Percentiles rank a stretch among this genome's conserved stretches.
Evolutionary conservation across 352 stramenopile genomes (phyloP).

Genomic region (Phytophthora quininea): DNA sequence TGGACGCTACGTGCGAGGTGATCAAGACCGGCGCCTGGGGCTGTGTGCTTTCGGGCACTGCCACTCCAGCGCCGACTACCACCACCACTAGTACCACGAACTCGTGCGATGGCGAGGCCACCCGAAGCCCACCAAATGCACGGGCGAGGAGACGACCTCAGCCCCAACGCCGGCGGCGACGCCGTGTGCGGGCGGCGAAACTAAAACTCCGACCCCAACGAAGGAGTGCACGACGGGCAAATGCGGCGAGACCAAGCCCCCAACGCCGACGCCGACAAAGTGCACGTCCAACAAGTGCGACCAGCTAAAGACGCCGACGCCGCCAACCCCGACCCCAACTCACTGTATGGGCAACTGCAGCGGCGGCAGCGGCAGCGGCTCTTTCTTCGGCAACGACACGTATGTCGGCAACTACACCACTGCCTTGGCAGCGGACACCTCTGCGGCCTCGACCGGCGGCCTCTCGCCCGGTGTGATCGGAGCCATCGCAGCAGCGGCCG

Average conservation of each 20-base stretch:
- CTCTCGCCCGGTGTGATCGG: constrained; percentile 29
- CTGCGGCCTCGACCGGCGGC: constrained; percentile 5
- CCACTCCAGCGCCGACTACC: constrained; percentile 35
- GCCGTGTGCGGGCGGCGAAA: not conserved
- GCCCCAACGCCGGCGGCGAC: constrained; percentile 5
- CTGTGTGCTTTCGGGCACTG: constrained; percentile 43
- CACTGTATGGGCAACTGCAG: too few species aligned
- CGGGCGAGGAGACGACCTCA: not conserved
- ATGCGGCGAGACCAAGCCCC: not conserved
- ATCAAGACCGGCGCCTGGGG: constrained; percentile 68
- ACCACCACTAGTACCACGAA: constrained; percentile 2
- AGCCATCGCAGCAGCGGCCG: constrained; percentile 33
- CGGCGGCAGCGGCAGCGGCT: constrained; percentile 8
- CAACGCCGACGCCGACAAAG: constrained; percentile 21
- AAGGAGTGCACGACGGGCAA: not conserved
- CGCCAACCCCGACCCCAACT: too few species aligned
- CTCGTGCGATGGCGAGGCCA: constrained; percentile 9
- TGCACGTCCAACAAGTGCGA: constrained; percentile 12
- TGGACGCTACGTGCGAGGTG: constrained; percentile 54
- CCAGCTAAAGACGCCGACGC: too few species aligned
- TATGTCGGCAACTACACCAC: constrained; percentile 15
- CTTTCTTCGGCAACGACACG: constrained; percentile 2
- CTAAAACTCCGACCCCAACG: not conserved
- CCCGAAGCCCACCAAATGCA: constrained; percentile 3
- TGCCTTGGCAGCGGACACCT: constrained; percentile 2